Percentiles rank a stretch among this genome's conserved stretches.
These are phyloP conservation scores for Takashimella tepidaria DNA, from an alignment of 1,284 basidiomycete genomes.

Conservation along the genomic window DNA sequence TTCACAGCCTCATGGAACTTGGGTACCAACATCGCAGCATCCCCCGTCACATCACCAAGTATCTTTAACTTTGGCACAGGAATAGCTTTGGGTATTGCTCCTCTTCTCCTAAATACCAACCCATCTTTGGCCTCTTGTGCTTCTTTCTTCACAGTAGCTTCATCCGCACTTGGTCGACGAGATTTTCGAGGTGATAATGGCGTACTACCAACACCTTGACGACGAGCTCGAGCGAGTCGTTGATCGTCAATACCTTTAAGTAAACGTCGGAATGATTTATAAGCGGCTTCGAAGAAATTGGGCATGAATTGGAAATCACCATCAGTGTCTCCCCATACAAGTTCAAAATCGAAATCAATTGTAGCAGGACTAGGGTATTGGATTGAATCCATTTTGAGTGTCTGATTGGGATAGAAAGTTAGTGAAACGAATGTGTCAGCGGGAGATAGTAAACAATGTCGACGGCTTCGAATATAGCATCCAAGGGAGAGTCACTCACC, in stretches of 20 bases:
- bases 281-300: constrained; percentile 37
- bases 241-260: constrained; percentile 35
- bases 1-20: constrained; percentile 73
- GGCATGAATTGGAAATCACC: constrained; percentile 40
- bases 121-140: neutral
- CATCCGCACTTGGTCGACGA: neutral
- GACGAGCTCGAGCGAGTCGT: constrained; percentile 26
- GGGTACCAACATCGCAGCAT: constrained; percentile 67
- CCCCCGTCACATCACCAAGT: constrained; percentile 77
- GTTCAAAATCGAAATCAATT: constrained; percentile 39
- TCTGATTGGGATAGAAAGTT: constrained; percentile 16
- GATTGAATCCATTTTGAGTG: constrained; percentile 38
- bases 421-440: too few relatives aligned
- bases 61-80: constrained; percentile 63
- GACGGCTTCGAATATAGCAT: neutral
- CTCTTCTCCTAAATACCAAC: constrained; percentile 16
- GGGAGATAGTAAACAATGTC: neutral
- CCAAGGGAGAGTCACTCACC: too few relatives aligned
- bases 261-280: constrained; percentile 31
- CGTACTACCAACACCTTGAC: constrained; percentile 22
- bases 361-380: constrained; percentile 21
- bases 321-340: constrained; percentile 38
- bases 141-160: neutral
- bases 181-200: neutral
- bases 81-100: constrained; percentile 16